These are phyloP conservation scores for Cyclotella choctawhatcheeana DNA, from an alignment of 108 stramenopile species.

Conservation along the genomic window DNA sequence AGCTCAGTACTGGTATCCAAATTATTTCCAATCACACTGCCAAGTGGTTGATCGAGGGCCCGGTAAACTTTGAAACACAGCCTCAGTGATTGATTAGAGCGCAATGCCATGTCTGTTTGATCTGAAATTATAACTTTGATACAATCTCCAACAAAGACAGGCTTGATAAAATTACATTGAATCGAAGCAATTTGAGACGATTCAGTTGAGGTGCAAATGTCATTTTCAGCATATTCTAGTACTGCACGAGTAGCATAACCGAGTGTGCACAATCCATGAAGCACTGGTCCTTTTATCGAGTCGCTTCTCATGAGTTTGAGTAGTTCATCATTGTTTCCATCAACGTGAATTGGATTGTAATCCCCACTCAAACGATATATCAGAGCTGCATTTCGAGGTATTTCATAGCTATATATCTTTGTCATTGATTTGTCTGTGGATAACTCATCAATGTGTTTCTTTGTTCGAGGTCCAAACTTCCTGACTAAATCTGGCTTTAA, in stretches of 20 bases:
- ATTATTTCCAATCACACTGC: neutral
- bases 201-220: too few species aligned
- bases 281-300: slow-evolving; percentile 61
- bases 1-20: neutral
- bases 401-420: slow-evolving; percentile 31
- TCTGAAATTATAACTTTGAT: slow-evolving; percentile 60
- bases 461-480: neutral
- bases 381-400: slow-evolving; percentile 71
- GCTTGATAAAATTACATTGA: slow-evolving; percentile 60
- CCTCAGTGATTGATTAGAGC: neutral
- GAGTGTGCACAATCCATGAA: slow-evolving; percentile 90
- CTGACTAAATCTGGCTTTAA: slow-evolving; percentile 29
- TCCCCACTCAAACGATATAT: slow-evolving; percentile 91
- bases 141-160: slow-evolving; percentile 68
- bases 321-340: slow-evolving; percentile 22
- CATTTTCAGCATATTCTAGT: slow-evolving; percentile 35
- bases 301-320: slow-evolving; percentile 37
- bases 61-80: slow-evolving; percentile 18
- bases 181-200: too few species aligned
- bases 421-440: neutral
- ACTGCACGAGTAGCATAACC: slow-evolving; percentile 75
- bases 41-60: neutral
- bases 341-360: slow-evolving; percentile 91
- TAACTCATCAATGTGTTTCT: neutral
- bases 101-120: neutral